A percentile compares a stretch with the other conserved stretches of the same genome.
Evolutionary conservation across 2,329 filamentous ascomycete species (phyloP).

Genomic region (Xylaria sp.): DNA sequence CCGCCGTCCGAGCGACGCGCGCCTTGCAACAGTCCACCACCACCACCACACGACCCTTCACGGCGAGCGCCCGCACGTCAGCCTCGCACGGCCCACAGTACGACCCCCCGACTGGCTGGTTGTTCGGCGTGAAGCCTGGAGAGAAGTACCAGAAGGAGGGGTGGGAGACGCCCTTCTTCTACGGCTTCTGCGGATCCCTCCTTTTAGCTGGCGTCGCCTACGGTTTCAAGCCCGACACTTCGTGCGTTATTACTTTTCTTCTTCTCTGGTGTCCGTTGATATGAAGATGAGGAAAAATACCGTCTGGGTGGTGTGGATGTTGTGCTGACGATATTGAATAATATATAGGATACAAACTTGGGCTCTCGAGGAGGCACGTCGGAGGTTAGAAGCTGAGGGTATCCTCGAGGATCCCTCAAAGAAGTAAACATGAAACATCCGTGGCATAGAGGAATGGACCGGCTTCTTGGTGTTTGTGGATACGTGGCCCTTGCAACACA

Average conservation of each 20-base stretch:
- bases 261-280: constrained; percentile 3
- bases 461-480: background rate
- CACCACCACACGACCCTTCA: constrained; percentile 53
- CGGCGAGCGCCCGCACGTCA: constrained; percentile 56
- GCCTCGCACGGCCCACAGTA: constrained; percentile 78
- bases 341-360: constrained; percentile 91
- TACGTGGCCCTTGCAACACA: background rate
- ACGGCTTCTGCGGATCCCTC: constrained; percentile 84
- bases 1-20: constrained; percentile 48
- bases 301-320: no score
- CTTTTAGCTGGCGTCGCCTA: constrained; percentile 80
- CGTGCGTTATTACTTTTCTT: constrained; percentile 70
- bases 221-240: constrained; percentile 98
- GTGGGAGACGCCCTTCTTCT: constrained; percentile 89
- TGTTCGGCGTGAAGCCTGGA: constrained; percentile 92
- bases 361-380: constrained; percentile 95
- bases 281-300: background rate
- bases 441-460: background rate
- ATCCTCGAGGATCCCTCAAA: constrained; percentile 84
- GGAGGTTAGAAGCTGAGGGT: constrained; percentile 94
- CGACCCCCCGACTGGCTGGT: constrained; percentile 90
- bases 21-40: constrained; percentile 36
- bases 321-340: background rate
- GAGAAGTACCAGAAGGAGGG: constrained; percentile 97
- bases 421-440: constrained; percentile 51